Base-by-base conservation (phyloP, 306 rosid genomes). In the Delonix regia region DNA sequence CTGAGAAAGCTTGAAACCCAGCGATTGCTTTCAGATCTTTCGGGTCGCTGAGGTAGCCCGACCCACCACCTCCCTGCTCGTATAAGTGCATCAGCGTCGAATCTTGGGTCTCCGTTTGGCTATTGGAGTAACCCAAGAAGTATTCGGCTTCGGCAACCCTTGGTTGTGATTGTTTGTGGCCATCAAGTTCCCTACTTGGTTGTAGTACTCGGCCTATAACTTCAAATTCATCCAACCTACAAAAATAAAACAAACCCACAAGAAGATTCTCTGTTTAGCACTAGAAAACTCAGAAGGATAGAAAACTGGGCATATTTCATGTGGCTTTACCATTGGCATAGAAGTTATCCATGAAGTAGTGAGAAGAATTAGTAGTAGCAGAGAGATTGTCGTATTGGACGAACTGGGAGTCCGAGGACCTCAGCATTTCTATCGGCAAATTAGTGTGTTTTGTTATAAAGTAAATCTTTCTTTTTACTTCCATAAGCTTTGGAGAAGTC, bases 41-140 rank as follows among this genome's bases (percentile, higher is more conserved):
- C 5, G 85, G 87, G 63, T 86, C 91, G 7, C 78, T 78, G 21
- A 92, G 92, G 80, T 89, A 94, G 18, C 79, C 61, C 9, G 90
- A 81, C 16, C 83, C 82, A 6, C 81, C 81, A 9, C 83, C 82
- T 4, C 80, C 82, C 13, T 87, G 94, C 75, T 93, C 99, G 73
- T 91, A 93, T 62, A 96, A 83, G 73, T 96, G 92, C 5, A 97
- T 93, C 7, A 96, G 78, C 4, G 99, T 91, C 13, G 99, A 96
- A 71, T 93, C 98, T 53, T 93, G 97, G 0, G 98, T 93, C 85
- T 91, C 97, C 1, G 97, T 88, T 24, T 93, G 97, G 82, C 97
- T 91, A 4, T 93, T 88, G 16, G 92, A 85, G 83, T 89, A 93
- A 0, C 99, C 99, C 3, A 96, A 89, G 76, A 96, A 96, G 69